Conservation (phyloP, 139 green algal species). For the Coelastrella sp. region DNA sequence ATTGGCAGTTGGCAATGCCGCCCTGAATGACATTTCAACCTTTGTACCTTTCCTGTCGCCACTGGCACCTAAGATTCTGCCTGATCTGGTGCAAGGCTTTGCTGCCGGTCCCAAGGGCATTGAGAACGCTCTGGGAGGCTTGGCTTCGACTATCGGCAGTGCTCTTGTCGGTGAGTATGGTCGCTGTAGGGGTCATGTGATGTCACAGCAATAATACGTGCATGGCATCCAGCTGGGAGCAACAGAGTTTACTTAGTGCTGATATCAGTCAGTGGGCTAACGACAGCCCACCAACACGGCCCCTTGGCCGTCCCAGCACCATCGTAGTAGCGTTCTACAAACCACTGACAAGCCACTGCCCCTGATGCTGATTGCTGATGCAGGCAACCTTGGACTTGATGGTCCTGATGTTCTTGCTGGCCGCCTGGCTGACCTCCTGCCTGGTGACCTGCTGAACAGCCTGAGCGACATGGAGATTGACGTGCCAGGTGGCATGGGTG, state of each 20-base stretch:
- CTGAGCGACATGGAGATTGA: not conserved
- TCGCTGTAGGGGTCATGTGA: too few species aligned
- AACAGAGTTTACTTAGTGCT: too few species aligned
- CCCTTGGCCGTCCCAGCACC: too few species aligned
- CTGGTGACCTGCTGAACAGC: conserved; percentile 8
- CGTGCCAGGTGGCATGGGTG: not conserved
- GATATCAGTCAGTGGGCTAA: too few species aligned
- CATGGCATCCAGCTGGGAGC: too few species aligned
- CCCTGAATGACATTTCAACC: conserved; percentile 2
- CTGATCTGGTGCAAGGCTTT: not conserved
- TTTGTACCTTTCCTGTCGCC: not conserved
- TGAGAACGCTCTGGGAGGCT: not conserved
- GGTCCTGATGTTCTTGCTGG: conserved; percentile 28
- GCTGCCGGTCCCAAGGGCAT: not conserved
- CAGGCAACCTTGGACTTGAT: conserved; percentile 28
- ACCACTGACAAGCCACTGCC: not conserved
- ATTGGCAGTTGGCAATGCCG: conserved; percentile 2
- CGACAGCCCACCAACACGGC: too few species aligned
- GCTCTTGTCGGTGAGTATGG: not conserved
- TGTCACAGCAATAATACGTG: too few species aligned
- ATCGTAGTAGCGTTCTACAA: too few species aligned
- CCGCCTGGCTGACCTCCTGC: conserved; percentile 6
- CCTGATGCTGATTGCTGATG: not conserved
- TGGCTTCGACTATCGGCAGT: conserved; percentile 6
- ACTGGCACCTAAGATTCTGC: not conserved